Conservation (phyloP, 2,329 filamentous ascomycete genomes). For the Simplicillium aogashimaense region DNA sequence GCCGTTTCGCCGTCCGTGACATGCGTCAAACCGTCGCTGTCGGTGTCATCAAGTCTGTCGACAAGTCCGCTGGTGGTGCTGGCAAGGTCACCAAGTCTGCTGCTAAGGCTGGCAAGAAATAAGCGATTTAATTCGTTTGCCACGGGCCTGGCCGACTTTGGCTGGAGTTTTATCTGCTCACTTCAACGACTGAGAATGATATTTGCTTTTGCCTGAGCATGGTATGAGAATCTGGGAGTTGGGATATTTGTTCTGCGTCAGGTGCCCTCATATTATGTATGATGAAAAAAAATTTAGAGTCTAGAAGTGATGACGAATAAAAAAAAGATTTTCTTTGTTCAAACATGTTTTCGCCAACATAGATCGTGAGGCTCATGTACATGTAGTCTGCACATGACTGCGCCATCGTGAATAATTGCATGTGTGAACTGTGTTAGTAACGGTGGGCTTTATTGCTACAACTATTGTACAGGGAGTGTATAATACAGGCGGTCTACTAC, state of each 20-base stretch:
- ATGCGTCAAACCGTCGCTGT: slow-evolving; percentile 88
- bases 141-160: slow-evolving; percentile 5
- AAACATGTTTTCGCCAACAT: neutral
- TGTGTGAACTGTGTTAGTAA: no score
- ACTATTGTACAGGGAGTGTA: no score
- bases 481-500: no score
- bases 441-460: no score
- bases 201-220: slow-evolving; percentile 26
- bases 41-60: slow-evolving; percentile 88
- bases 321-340: slow-evolving; percentile 1
- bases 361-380: neutral
- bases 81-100: slow-evolving; percentile 66
- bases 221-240: slow-evolving; percentile 32
- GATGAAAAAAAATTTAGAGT: slow-evolving; percentile 35
- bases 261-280: slow-evolving; percentile 35
- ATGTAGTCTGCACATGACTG: no score
- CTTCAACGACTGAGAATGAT: slow-evolving; percentile 35
- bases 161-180: slow-evolving; percentile 11
- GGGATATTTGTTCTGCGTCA: slow-evolving; percentile 23
- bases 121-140: slow-evolving; percentile 28
- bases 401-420: no score
- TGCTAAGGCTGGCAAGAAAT: slow-evolving; percentile 68
- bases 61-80: slow-evolving; percentile 46
- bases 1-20: slow-evolving; percentile 99
- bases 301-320: slow-evolving; percentile 26